phyloP scores from a whole-genome alignment of 108 stramenopile species.

The Nitzschia sp. region DNA sequence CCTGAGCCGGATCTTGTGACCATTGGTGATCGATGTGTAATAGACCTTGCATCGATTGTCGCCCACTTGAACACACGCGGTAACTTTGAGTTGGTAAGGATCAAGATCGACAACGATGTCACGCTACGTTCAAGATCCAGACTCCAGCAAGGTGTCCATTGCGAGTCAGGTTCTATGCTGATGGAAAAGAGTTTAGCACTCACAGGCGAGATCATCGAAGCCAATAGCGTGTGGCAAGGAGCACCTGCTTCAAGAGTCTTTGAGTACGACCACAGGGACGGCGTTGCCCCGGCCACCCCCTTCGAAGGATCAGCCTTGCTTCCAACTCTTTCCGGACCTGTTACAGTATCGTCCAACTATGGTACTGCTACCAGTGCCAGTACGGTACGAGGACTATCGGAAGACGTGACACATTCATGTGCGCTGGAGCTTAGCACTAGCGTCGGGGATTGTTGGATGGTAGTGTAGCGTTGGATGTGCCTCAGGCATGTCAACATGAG shows the following conservation, averaged over 20 bases:
- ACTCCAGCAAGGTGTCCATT: constrained; percentile 42
- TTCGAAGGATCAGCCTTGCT: too few species aligned
- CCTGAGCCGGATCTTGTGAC: constrained; percentile 51
- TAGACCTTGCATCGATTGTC: constrained; percentile 50
- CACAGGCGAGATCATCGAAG: constrained; percentile 59
- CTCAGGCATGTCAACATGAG: too few species aligned
- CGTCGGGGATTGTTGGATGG: too few species aligned
- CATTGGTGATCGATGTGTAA: constrained; percentile 47
- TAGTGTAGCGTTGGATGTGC: too few species aligned
- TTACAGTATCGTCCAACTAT: too few species aligned
- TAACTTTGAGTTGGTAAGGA: constrained; percentile 43
- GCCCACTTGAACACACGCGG: constrained; percentile 65
- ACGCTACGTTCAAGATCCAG: constrained; percentile 39
- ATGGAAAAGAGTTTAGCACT: constrained; percentile 56
- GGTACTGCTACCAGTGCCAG: too few species aligned
- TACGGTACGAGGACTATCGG: too few species aligned
- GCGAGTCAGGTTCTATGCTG: constrained; percentile 44
- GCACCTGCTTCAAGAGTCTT: constrained; percentile 31
- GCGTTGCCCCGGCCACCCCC: too few species aligned
- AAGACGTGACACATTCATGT: too few species aligned
- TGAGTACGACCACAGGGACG: neutral
- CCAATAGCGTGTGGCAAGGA: constrained; percentile 50
- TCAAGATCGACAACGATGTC: constrained; percentile 28
- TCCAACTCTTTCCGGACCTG: too few species aligned
- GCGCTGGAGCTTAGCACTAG: too few species aligned